These are phyloP conservation scores for Amorphotheca resinae DNA, from an alignment of 495 filamentous ascomycete species.

Conservation along the genomic window DNA sequence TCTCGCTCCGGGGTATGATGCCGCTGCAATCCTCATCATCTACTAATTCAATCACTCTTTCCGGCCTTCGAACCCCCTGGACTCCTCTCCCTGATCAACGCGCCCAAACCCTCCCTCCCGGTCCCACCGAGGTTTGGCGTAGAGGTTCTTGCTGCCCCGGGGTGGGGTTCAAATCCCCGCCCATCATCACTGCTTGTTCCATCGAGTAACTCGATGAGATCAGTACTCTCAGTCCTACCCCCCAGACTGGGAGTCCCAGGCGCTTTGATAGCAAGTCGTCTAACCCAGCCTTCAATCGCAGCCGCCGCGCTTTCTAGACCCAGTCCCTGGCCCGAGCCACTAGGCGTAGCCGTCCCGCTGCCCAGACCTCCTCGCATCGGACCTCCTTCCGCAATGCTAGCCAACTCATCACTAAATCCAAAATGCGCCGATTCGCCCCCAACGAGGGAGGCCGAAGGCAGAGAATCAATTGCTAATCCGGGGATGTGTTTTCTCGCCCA, in stretches of 20 bases:
- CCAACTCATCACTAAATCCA: slow-evolving; percentile 29
- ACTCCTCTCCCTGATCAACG: slow-evolving; percentile 4
- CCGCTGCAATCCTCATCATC: too few species aligned
- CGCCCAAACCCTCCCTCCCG: slow-evolving; percentile 16
- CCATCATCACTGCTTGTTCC: slow-evolving; percentile 40
- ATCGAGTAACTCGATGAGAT: slow-evolving; percentile 80
- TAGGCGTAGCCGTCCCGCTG: slow-evolving; percentile 21
- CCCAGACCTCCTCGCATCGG: slow-evolving; percentile 26
- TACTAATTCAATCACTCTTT: slow-evolving; percentile 22
- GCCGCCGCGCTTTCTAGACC: slow-evolving; percentile 70
- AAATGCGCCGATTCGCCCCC: slow-evolving; percentile 35
- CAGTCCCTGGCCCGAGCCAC: slow-evolving; percentile 9
- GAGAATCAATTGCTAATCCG: slow-evolving; percentile 45
- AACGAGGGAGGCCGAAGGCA: slow-evolving; percentile 41
- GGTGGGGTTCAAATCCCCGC: slow-evolving; percentile 19
- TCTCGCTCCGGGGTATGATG: too few species aligned
- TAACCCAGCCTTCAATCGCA: slow-evolving; percentile 78
- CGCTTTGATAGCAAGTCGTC: slow-evolving; percentile 56
- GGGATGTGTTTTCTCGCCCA: slow-evolving; percentile 70
- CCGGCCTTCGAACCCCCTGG: slow-evolving; percentile 10
- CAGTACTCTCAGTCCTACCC: slow-evolving; percentile 34
- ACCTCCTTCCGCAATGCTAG: slow-evolving; percentile 37
- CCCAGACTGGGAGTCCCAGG: slow-evolving; percentile 34
- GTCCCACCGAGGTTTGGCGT: slow-evolving; percentile 3
- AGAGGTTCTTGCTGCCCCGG: slow-evolving; percentile 1